Conservation (phyloP, 2,329 filamentous ascomycete genomes). For the Epichloe festucae region DNA sequence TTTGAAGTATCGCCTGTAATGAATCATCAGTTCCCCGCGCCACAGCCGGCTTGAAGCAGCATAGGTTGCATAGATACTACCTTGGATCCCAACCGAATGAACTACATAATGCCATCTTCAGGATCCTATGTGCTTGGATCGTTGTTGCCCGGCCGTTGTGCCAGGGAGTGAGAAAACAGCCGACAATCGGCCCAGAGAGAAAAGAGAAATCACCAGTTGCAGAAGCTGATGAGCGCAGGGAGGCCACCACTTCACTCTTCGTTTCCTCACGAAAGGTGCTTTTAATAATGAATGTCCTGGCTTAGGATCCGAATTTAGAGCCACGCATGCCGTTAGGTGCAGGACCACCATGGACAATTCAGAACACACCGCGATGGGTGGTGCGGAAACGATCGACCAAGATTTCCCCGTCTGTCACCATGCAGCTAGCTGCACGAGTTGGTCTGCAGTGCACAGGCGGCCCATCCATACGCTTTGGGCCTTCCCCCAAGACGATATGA, state of each 20-base stretch:
- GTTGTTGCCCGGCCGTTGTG: background rate
- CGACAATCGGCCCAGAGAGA: no score
- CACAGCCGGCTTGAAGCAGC: background rate
- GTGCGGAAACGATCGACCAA: background rate
- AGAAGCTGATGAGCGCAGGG: no score
- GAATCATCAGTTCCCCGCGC: background rate
- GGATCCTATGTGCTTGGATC: background rate
- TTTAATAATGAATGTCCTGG: background rate
- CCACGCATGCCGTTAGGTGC: background rate
- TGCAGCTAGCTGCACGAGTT: background rate
- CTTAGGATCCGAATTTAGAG: background rate
- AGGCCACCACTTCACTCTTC: no score
- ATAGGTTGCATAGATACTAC: background rate
- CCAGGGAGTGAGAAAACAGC: no score
- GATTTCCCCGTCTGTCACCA: background rate
- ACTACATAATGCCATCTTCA: background rate
- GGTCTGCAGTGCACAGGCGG: background rate
- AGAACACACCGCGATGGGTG: background rate
- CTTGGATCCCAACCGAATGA: background rate
- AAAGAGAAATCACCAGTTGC: no score
- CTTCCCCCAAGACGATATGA: background rate
- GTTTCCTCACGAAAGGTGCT: background rate
- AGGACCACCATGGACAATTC: background rate
- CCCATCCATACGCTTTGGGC: background rate
- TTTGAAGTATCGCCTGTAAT: background rate